Base-by-base conservation (phyloP, 495 filamentous ascomycete genomes). In the Talaromyces ruber region DNA sequence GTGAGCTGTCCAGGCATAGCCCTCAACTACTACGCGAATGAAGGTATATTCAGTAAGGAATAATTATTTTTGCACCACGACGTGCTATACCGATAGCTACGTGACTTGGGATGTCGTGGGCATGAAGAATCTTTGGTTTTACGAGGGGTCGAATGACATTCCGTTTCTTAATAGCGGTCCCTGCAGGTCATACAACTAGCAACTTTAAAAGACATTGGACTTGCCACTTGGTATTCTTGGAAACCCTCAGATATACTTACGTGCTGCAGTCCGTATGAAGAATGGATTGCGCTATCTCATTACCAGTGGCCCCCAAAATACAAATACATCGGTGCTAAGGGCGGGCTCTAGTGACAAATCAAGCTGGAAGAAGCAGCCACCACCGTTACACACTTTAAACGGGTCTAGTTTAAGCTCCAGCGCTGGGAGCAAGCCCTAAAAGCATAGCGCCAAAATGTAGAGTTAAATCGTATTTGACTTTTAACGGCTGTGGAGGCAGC, bases 291-390 rank as follows among this genome's bases (percentile, higher is more conserved):
- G 14, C 34, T n/a, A 39, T 39, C 34, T 39, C 11, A 39, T 1
- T 16, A 16, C 34, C 34, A 39, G 34, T 39, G 34, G 34, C 34
- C 34, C 34, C 34, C 34, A 39, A 39, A 39, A 39, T 16, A 37
- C 11, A 25, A 0, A 1, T 77, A 39, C 34, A 39, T 39, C 34
- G 34, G 34, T 39, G 9, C 34, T 39, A 39, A 39, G 34, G 16
- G 14, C 34, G 34, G 34, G 34, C 34, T 39, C 34, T 39, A 39
- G 34, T 39, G 34, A 39, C 34, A 16, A 39, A 39, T 39, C 34
- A 39, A 39, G 34, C 34, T 39, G 34, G 32, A 37, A 37, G 32
- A 37, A 37, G 32, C 32, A 37, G 32, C 32, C 32, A 37, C 32
- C 32, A 37, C 32, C 32, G 3, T 37, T 14, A 39, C 34, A 14